phyloP scores from a whole-genome alignment of 495 filamentous ascomycete species.

The Aspergillus sparsus region DNA sequence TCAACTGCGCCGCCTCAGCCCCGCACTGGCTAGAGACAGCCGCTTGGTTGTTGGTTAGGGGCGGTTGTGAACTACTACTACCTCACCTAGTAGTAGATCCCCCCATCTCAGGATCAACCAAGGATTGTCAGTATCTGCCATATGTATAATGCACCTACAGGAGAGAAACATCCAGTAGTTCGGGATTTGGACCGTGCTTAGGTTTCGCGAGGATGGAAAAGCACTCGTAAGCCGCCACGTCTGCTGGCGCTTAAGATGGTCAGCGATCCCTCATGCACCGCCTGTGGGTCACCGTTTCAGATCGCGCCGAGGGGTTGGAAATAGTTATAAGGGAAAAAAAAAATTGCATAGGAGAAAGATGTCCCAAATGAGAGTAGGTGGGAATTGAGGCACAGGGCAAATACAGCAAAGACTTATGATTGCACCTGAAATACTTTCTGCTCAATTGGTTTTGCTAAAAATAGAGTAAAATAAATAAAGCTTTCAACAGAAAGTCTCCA shows the following conservation, averaged over 20 bases:
- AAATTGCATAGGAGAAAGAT: not conserved
- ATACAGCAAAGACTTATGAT: not conserved
- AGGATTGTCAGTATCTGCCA: too few species aligned
- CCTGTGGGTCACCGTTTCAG: not conserved
- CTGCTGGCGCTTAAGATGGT: conserved; percentile 17
- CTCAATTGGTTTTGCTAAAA: conserved; percentile 12
- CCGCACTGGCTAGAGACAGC: too few species aligned
- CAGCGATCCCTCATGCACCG: conserved; percentile 8
- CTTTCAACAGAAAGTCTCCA: conserved; percentile 10
- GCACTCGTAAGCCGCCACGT: conserved; percentile 14
- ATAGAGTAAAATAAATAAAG: conserved; percentile 12
- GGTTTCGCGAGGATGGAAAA: not conserved
- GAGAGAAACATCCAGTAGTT: not conserved
- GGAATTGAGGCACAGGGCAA: not conserved
- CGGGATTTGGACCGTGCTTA: not conserved
- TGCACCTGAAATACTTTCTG: too few species aligned
- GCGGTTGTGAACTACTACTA: too few species aligned
- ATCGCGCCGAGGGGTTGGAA: not conserved
- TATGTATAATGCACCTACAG: not conserved
- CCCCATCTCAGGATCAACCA: too few species aligned
- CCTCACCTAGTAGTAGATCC: too few species aligned
- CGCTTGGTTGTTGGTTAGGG: too few species aligned
- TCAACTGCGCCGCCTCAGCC: too few species aligned
- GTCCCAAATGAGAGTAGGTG: not conserved
- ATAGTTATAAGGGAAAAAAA: not conserved